Base-by-base conservation (phyloP, 805 yeast species). In the Saturnispora hagleri region DNA sequence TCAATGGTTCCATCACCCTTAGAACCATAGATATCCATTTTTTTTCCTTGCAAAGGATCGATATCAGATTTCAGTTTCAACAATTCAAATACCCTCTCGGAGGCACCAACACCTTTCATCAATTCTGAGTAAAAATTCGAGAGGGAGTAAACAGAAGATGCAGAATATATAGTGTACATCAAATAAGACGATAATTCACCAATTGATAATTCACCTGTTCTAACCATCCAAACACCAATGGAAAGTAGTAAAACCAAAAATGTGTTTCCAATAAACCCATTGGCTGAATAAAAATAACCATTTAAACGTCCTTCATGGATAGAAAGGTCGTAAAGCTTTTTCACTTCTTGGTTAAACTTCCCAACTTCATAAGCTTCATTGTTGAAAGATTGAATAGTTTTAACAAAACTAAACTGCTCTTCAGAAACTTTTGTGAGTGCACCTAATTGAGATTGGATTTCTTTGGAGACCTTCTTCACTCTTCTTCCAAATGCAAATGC, bases 21-120 rank as follows among this genome's bases (percentile, higher is more conserved):
- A 34, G 76, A 69, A 20, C 31, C 47, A 31, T 49, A 40, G 24
- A 49, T 43, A 12, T 43, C 41, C 22, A 45, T 31, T 48, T 70
- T 72, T 35, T 60, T 60, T 26, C 98, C 98, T 22, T 72, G 62
- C 1, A 84, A 76, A 2, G 90, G 79, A 15, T 78, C 73, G 46
- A 90, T 88, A 10, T 73, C 66, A 0, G 97, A 95, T 57, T 81
- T 73, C 66, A 89, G 75, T 55, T 86, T 93, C 54, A 84, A 80
- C 47, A 91, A 72, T 64, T 91, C 98, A 71, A 91, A 90, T 26
- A 91, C 79, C 54, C 98, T 74, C 48, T 89, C 84, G 0, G 97
- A 93, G 0, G 98, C 97, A 48, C 98, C 98, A 7, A 90, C 86
- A 51, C 97, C 98, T 70, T 91, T 91, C 97, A 91, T 91, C 53